Percentiles rank a stretch among this genome's conserved stretches.
Conservation (phyloP, 352 stramenopile genomes). For the Pythium vanterpoolii region DNA sequence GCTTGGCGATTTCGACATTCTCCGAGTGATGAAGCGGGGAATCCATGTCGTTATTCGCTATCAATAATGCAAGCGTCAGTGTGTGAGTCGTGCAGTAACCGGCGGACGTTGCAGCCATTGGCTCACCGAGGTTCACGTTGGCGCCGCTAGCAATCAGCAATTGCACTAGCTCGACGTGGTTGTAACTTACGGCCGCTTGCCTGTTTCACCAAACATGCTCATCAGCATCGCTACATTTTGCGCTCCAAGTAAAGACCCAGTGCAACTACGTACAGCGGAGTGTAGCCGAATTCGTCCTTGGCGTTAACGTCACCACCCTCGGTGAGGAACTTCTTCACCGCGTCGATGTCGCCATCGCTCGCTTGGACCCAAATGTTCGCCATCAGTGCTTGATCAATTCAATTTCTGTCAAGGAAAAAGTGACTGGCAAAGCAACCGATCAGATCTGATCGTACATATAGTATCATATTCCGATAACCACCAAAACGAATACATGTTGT, state of each 20-base stretch:
- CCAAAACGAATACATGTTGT: constrained; percentile 1
- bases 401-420: neutral
- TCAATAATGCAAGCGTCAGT: constrained; percentile 1
- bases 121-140: constrained; percentile 19
- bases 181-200: constrained; percentile 43
- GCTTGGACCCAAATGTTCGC: constrained; percentile 37
- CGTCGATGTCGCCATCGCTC: constrained; percentile 31
- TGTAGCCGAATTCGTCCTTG: constrained; percentile 38
- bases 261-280: constrained; percentile 25
- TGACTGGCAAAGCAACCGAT: constrained; percentile 16
- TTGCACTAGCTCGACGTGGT: constrained; percentile 31
- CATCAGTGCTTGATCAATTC: neutral
- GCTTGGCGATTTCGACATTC: constrained; percentile 27
- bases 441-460: constrained; percentile 16
- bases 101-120: neutral
- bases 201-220: constrained; percentile 4
- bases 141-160: constrained; percentile 27
- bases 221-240: neutral
- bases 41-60: constrained; percentile 30
- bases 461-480: constrained; percentile 7
- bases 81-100: neutral
- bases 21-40: constrained; percentile 32
- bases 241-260: neutral
- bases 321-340: constrained; percentile 29
- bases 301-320: constrained; percentile 25